Percentiles rank a stretch among this genome's conserved stretches.
phyloP scores from a whole-genome alignment of 78 protist species.

The Dictyostelium firmibasis region DNA sequence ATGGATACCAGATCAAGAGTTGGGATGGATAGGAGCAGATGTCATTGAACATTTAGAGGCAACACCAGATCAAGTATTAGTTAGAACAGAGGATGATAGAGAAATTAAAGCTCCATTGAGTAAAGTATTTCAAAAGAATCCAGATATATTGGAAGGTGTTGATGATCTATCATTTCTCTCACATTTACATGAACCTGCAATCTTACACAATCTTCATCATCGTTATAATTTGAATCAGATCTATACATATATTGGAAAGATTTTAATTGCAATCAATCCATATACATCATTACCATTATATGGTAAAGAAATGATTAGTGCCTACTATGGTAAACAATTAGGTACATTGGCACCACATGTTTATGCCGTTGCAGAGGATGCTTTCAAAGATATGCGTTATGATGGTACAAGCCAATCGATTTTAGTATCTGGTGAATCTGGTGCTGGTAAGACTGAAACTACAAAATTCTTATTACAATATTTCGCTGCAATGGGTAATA shows the following conservation, averaged over 20 bases:
- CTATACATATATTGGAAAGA: conserved; percentile 82
- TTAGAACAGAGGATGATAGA: conserved; percentile 37
- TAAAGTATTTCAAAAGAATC: conserved; percentile 71
- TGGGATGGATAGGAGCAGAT: conserved; percentile 67
- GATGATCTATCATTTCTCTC: conserved; percentile 84
- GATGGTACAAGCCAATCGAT: conserved; percentile 73
- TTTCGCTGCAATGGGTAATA: conserved; percentile 85
- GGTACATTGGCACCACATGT: conserved; percentile 85
- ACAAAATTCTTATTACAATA: conserved; percentile 78
- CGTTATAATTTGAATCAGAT: conserved; percentile 82
- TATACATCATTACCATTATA: conserved; percentile 66
- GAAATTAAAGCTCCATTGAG: not conserved
- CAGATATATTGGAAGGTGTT: conserved; percentile 84
- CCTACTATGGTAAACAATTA: conserved; percentile 69
- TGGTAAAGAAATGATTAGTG: conserved; percentile 70
- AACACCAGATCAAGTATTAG: not conserved
- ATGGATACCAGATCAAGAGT: conserved; percentile 56
- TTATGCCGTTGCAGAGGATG: conserved; percentile 83
- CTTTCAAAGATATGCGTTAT: conserved; percentile 77
- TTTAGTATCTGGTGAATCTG: conserved; percentile 87
- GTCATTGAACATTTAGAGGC: not conserved
- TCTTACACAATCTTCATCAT: conserved; percentile 83
- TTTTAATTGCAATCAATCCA: conserved; percentile 69
- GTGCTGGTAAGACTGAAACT: conserved; percentile 87
- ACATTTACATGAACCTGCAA: conserved; percentile 84